Percentiles rank a stretch among this genome's conserved stretches.
These are phyloP conservation scores for Claviceps sp. DNA, from an alignment of 2,329 filamentous ascomycete genomes.

Conservation along the genomic window DNA sequence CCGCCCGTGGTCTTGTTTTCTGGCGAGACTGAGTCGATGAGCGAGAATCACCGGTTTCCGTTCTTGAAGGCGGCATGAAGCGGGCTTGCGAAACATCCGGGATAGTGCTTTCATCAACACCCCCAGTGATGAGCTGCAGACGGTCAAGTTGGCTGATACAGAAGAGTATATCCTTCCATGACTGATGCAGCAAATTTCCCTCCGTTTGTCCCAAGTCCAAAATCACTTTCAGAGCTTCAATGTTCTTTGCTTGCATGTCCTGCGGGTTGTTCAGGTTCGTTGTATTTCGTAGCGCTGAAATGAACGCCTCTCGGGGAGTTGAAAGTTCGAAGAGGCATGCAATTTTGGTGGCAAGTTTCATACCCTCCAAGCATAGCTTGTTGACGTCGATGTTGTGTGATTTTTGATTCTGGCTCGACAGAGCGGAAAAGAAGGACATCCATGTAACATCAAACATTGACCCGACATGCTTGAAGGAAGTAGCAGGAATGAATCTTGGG, in stretches of 20 bases:
- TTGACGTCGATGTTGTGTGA: conserved; percentile 87
- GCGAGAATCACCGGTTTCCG: conserved; percentile 42
- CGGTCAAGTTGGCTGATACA: conserved; percentile 93
- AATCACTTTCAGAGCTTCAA: conserved; percentile 84
- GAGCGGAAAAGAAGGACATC: conserved; percentile 96
- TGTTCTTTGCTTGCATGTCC: conserved; percentile 91
- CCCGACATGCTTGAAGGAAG: conserved; percentile 86
- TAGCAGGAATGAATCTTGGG: conserved; percentile 77
- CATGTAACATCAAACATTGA: conserved; percentile 98
- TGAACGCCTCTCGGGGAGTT: conserved; percentile 89
- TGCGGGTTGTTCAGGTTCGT: conserved; percentile 93
- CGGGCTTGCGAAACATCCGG: conserved; percentile 83
- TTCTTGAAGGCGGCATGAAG: conserved; percentile 47
- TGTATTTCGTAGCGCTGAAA: conserved; percentile 81
- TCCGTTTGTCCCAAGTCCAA: conserved; percentile 88
- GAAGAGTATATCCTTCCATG: conserved; percentile 91
- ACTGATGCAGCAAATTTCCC: conserved; percentile 75
- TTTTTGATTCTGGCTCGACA: conserved; percentile 88
- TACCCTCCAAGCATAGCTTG: conserved; percentile 83
- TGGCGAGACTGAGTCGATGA: conserved; percentile 51
- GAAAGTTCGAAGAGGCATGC: conserved; percentile 87
- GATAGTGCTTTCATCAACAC: conserved; percentile 82
- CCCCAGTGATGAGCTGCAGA: conserved; percentile 86
- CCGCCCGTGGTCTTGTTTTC: conserved; percentile 35
- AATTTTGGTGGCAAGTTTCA: conserved; percentile 86